Percentiles rank a stretch among this genome's conserved stretches.
Conservation (phyloP, 768 basidiomycete genomes). For the Leucosporidium yakuticum region DNA sequence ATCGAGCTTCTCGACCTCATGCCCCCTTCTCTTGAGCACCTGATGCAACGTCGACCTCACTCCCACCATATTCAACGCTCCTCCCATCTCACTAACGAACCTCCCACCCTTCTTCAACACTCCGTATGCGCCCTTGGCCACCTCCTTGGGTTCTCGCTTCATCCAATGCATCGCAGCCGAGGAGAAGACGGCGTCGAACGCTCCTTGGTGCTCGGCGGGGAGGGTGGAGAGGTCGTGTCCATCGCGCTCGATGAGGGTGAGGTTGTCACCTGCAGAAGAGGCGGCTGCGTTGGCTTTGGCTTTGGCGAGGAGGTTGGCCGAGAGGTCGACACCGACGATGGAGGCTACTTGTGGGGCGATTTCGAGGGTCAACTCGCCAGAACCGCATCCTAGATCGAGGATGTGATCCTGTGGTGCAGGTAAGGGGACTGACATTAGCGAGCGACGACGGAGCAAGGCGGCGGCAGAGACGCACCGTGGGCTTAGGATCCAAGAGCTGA, state of each 20-base stretch:
- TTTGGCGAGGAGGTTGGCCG: constrained; percentile 58
- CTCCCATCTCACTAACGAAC: constrained; percentile 62
- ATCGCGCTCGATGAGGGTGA: constrained; percentile 16
- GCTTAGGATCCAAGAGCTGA: constrained; percentile 55
- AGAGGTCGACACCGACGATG: constrained; percentile 62
- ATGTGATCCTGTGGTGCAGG: constrained; percentile 10
- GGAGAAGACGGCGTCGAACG: constrained; percentile 69
- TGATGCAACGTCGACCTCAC: constrained; percentile 56
- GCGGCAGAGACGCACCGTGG: constrained; percentile 32
- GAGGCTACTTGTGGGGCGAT: constrained; percentile 55
- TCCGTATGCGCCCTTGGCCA: constrained; percentile 56
- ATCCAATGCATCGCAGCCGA: constrained; percentile 83
- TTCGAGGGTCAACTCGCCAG: constrained; percentile 64
- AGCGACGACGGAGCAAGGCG: neutral
- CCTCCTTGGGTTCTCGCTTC: constrained; percentile 62
- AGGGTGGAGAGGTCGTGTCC: constrained; percentile 19
- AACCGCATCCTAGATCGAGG: constrained; percentile 75
- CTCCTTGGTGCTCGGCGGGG: constrained; percentile 37
- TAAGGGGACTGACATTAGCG: neutral
- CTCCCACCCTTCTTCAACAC: constrained; percentile 65
- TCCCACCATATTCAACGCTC: constrained; percentile 47
- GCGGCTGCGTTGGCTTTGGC: constrained; percentile 48
- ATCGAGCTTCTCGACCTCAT: constrained; percentile 58
- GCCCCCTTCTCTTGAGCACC: constrained; percentile 52
- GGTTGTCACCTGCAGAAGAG: neutral